A percentile compares a stretch with the other conserved stretches of the same genome.
Evolutionary conservation across 331 rosid species (phyloP).

Genomic region (Spiraea crenata): DNA sequence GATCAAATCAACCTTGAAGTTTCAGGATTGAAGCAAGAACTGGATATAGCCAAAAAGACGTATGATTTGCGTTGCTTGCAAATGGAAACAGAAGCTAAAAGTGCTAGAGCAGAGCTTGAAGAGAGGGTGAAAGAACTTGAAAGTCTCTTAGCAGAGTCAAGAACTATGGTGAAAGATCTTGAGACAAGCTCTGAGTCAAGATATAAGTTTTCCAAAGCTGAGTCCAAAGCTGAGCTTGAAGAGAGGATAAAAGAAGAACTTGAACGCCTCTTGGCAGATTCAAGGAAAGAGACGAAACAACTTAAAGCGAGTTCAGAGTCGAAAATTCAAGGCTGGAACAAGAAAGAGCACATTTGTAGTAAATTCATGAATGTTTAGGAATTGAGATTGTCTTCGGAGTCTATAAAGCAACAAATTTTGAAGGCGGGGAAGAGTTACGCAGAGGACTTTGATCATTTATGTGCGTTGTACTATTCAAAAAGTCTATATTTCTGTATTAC

Average conservation of each 20-base stretch:
- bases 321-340: no score
- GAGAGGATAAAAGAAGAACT: conserved; percentile 43
- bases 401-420: conserved; percentile 58
- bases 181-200: conserved; percentile 44
- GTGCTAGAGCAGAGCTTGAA: conserved; percentile 40
- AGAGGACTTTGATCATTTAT: conserved; percentile 53
- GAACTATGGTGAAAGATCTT: conserved; percentile 41
- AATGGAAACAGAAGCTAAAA: conserved; percentile 49
- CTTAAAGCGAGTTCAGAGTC: no score
- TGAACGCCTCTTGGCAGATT: conserved; percentile 41
- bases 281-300: no score
- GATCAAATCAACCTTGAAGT: conserved; percentile 43
- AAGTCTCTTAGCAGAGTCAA: conserved; percentile 30
- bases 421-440: conserved; percentile 42
- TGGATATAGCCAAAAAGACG: conserved; percentile 47
- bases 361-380: conserved; percentile 42
- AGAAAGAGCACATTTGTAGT: conserved; percentile 8
- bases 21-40: conserved; percentile 50
- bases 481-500: not conserved
- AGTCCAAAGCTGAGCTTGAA: conserved; percentile 39
- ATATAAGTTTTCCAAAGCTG: no score
- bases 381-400: conserved; percentile 52
- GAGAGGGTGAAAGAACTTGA: conserved; percentile 45
- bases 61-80: conserved; percentile 44
- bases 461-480: conserved; percentile 34